A percentile compares a stretch with the other conserved stretches of the same genome.
Evolutionary conservation across 1,284 basidiomycete genomes (phyloP).

Genomic region (Puccinia sorghi): DNA sequence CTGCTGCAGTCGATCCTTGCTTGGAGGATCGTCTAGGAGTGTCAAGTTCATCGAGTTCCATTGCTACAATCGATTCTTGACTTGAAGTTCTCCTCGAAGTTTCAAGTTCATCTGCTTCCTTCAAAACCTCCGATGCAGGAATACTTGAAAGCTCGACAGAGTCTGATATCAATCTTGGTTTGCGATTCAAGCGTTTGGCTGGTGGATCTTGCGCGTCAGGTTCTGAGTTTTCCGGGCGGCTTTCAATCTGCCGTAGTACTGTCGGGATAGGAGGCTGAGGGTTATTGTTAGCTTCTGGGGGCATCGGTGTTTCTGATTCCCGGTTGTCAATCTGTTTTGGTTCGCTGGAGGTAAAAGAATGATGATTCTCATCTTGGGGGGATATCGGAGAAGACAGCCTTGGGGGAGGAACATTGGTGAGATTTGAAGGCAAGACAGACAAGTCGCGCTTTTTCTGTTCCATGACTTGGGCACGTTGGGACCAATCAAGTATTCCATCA

Average conservation of each 20-base stretch:
- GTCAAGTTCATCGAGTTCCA: not conserved
- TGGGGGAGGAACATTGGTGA: not conserved
- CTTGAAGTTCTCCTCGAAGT: not conserved
- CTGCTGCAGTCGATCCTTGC: not conserved
- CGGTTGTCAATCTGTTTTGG: not conserved
- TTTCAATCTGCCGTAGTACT: not conserved
- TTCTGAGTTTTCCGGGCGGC: not conserved
- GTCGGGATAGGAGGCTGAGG: not conserved
- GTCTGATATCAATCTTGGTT: slow-evolving; percentile 16
- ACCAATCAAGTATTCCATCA: slow-evolving; percentile 21
- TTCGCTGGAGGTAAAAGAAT: not conserved
- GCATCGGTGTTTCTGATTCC: not conserved
- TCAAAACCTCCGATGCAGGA: not conserved
- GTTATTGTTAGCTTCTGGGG: not conserved
- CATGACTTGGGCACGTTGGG: slow-evolving; percentile 2
- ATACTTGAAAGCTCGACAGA: not conserved
- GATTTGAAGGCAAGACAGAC: slow-evolving; percentile 2
- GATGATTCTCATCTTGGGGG: not conserved
- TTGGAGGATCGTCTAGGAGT: not conserved
- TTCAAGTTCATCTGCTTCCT: not conserved
- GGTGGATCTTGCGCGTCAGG: not conserved
- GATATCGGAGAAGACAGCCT: not conserved
- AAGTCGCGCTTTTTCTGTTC: slow-evolving; percentile 3
- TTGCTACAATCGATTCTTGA: not conserved
- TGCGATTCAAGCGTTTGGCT: slow-evolving; percentile 17